A percentile compares a stretch with the other conserved stretches of the same genome.
phyloP scores from a whole-genome alignment of 768 basidiomycete genomes.

The Harrya chromipes region DNA sequence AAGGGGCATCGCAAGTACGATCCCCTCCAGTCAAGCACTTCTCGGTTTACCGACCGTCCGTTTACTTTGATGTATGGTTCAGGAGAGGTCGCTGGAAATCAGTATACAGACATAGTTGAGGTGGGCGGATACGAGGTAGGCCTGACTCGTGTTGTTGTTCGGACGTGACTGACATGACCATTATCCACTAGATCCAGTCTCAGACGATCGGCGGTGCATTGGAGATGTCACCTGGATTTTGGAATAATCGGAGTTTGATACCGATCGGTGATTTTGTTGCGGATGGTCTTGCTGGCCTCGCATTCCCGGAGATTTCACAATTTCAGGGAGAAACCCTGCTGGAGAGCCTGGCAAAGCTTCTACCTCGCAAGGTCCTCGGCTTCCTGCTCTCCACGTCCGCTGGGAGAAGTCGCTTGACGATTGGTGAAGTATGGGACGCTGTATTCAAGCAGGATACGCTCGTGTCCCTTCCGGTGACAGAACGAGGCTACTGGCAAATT shows the following conservation, averaged over 20 bases:
- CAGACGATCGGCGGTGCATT: slow-evolving; percentile 41
- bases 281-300: slow-evolving; percentile 42
- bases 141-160: neutral
- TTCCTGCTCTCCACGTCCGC: slow-evolving; percentile 41
- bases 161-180: neutral
- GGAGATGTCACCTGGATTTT: slow-evolving; percentile 28
- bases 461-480: slow-evolving; percentile 30
- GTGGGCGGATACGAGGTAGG: slow-evolving; percentile 33
- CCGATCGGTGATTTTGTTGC: neutral
- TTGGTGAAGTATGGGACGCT: slow-evolving; percentile 39
- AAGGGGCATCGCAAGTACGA: slow-evolving; percentile 27
- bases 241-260: slow-evolving; percentile 4
- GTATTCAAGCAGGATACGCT: slow-evolving; percentile 48
- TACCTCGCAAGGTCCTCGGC: slow-evolving; percentile 30
- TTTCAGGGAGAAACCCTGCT: slow-evolving; percentile 30
- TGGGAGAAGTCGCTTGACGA: slow-evolving; percentile 13
- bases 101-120: slow-evolving; percentile 37
- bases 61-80: slow-evolving; percentile 39
- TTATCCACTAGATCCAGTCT: slow-evolving; percentile 19
- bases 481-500: slow-evolving; percentile 37
- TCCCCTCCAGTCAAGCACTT: slow-evolving; percentile 22
- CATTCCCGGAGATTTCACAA: slow-evolving; percentile 36
- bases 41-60: slow-evolving; percentile 6
- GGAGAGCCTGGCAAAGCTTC: slow-evolving; percentile 36
- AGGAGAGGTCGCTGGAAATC: slow-evolving; percentile 30